Evolutionary conservation across 805 yeast species (phyloP).

Genomic region (Saccharomycopsis schoenii): DNA sequence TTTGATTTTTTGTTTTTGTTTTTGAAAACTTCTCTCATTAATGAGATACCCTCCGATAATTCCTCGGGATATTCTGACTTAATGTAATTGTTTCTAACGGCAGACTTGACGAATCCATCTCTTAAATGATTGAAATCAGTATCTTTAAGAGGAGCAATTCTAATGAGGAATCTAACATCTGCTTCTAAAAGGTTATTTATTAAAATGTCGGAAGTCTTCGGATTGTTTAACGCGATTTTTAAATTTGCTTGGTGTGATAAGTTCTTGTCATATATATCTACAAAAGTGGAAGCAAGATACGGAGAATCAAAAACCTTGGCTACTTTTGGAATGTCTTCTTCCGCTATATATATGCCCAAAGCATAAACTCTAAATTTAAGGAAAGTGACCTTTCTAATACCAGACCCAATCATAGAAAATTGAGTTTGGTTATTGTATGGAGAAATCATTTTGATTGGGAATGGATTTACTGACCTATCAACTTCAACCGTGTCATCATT

Average conservation of each 20-base stretch:
- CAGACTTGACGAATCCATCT: constrained; percentile 79
- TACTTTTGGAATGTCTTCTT: constrained; percentile 39
- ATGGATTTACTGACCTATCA: constrained; percentile 42
- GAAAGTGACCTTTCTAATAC: constrained; percentile 78
- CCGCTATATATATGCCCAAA: constrained; percentile 68
- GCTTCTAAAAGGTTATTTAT: constrained; percentile 47
- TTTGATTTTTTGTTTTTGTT: constrained; percentile 7
- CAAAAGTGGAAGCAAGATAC: constrained; percentile 29
- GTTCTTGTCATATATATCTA: constrained; percentile 26
- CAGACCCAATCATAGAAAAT: constrained; percentile 63
- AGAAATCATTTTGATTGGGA: constrained; percentile 27
- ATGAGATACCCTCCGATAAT: constrained; percentile 11
- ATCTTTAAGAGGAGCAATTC: constrained; percentile 80
- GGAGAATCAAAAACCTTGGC: constrained; percentile 34
- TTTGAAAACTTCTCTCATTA: constrained; percentile 16
- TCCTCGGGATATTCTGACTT: constrained; percentile 12
- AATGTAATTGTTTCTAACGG: constrained; percentile 14
- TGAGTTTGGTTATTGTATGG: constrained; percentile 22
- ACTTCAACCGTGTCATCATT: constrained; percentile 30
- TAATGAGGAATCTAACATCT: constrained; percentile 53
- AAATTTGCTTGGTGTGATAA: constrained; percentile 31
- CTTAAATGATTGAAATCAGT: constrained; percentile 85
- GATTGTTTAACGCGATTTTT: constrained; percentile 38
- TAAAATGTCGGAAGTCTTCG: constrained; percentile 40
- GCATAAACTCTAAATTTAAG: constrained; percentile 78